These are phyloP conservation scores for Quaeritorhiza haematococci DNA, from an alignment of 371 early-diverging fungal genomes.

Conservation along the genomic window DNA sequence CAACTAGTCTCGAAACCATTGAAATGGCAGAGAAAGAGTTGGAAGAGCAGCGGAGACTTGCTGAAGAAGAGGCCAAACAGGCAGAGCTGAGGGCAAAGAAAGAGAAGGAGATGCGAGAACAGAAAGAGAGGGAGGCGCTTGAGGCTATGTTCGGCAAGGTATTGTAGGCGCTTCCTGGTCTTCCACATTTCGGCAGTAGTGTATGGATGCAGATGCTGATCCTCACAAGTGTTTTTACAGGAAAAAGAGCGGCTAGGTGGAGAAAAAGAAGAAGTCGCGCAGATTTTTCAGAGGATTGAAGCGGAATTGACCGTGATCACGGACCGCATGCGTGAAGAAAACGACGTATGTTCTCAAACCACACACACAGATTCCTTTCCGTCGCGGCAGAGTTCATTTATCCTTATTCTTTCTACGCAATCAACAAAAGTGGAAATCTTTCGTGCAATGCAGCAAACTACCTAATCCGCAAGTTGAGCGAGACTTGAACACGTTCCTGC, in stretches of 20 bases:
- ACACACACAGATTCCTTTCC: neutral
- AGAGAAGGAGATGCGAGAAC: conserved; percentile 32
- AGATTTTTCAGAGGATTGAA: conserved; percentile 1
- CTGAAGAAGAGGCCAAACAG: neutral
- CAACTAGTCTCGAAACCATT: too few species aligned
- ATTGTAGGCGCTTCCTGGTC: neutral
- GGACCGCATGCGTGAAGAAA: neutral
- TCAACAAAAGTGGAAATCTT: conserved; percentile 33
- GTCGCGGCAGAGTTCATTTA: neutral
- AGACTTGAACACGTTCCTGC: conserved; percentile 41
- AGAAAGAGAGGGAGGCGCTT: conserved; percentile 29
- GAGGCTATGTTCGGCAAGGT: conserved; percentile 22
- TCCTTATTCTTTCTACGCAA: neutral
- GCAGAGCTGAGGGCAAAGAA: neutral
- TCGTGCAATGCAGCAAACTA: conserved; percentile 33
- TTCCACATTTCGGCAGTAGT: neutral
- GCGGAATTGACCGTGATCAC: conserved; percentile 4
- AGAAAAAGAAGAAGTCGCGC: conserved; percentile 18
- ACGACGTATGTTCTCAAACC: neutral
- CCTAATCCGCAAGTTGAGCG: conserved; percentile 39
- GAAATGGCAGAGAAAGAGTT: neutral
- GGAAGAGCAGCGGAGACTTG: neutral
- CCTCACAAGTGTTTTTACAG: too few species aligned
- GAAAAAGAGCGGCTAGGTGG: conserved; percentile 24
- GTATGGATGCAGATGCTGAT: too few species aligned